Percentiles rank a stretch among this genome's conserved stretches.
phyloP scores from a whole-genome alignment of 805 yeast genomes.

The Metschnikowia arizonensis region DNA sequence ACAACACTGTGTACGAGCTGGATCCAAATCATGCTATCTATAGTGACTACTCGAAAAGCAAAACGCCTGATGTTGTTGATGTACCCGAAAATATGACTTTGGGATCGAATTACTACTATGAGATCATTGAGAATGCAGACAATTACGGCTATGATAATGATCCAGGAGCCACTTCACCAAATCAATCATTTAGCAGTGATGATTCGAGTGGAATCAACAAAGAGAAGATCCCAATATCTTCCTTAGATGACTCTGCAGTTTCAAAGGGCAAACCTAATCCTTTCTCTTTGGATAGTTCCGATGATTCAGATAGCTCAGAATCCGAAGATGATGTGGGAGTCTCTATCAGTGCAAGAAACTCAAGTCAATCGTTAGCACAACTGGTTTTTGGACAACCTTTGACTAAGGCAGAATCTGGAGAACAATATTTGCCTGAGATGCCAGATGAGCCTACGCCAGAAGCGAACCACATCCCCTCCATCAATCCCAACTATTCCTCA shows the following conservation, averaged over 20 bases:
- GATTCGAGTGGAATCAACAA: neutral
- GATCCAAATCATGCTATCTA: slow-evolving; percentile 43
- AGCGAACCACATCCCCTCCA: slow-evolving; percentile 23
- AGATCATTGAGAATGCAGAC: slow-evolving; percentile 28
- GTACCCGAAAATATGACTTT: slow-evolving; percentile 43
- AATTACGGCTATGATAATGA: slow-evolving; percentile 11
- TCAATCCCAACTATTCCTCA: slow-evolving; percentile 35
- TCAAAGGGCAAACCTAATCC: slow-evolving; percentile 8
- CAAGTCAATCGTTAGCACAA: slow-evolving; percentile 43
- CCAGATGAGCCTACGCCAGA: slow-evolving; percentile 24
- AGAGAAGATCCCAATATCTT: slow-evolving; percentile 19
- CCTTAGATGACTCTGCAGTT: slow-evolving; percentile 18
- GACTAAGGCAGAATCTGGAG: slow-evolving; percentile 15
- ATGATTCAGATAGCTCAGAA: slow-evolving; percentile 18
- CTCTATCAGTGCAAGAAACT: slow-evolving; percentile 35
- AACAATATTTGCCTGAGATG: slow-evolving; percentile 22
- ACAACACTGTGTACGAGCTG: slow-evolving; percentile 67
- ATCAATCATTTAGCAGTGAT: neutral
- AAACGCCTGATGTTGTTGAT: slow-evolving; percentile 40
- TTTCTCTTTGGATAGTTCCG: slow-evolving; percentile 12
- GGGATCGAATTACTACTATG: slow-evolving; percentile 40
- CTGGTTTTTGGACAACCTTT: slow-evolving; percentile 31
- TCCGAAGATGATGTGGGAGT: slow-evolving; percentile 34
- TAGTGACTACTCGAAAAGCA: slow-evolving; percentile 25
- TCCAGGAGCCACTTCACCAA: slow-evolving; percentile 15